Evolutionary conservation across 2,329 filamentous ascomycete genomes (phyloP).

Genomic region (Aspergillus melleus): DNA sequence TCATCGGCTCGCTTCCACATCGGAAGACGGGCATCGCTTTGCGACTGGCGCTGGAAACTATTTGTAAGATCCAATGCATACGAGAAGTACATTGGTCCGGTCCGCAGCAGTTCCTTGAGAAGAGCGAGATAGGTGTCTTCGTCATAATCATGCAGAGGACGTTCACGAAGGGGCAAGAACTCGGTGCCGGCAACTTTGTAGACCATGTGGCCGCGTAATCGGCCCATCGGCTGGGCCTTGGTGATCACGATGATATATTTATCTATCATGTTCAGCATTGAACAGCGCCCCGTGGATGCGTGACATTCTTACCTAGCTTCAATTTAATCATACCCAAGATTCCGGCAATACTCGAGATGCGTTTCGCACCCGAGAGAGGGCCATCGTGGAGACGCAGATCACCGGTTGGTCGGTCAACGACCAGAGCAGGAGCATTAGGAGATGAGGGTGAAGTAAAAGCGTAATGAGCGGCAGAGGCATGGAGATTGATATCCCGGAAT

Average conservation of each 20-base stretch:
- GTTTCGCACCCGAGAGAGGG: constrained; percentile 70
- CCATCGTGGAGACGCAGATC: constrained; percentile 84
- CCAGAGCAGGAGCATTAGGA: constrained; percentile 79
- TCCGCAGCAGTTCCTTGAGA: constrained; percentile 77
- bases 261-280: constrained; percentile 51
- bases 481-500: constrained; percentile 96
- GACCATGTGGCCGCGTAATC: constrained; percentile 92
- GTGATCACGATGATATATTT: constrained; percentile 98
- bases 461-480: constrained; percentile 88
- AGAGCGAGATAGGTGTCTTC: constrained; percentile 88
- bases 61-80: constrained; percentile 97
- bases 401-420: constrained; percentile 88
- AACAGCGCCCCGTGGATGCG: neutral
- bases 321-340: constrained; percentile 93
- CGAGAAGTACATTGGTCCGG: constrained; percentile 93
- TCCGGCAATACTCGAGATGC: constrained; percentile 91
- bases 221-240: constrained; percentile 86
- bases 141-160: constrained; percentile 85
- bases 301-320: constrained; percentile 69
- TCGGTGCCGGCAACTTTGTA: constrained; percentile 92
- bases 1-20: constrained; percentile 93
- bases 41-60: constrained; percentile 89
- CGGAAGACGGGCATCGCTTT: constrained; percentile 68
- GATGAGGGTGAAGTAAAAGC: constrained; percentile 95
- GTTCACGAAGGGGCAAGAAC: constrained; percentile 89